Base-by-base conservation (phyloP, 2,329 filamentous ascomycete genomes). In the Aureobasidium pullulans region DNA sequence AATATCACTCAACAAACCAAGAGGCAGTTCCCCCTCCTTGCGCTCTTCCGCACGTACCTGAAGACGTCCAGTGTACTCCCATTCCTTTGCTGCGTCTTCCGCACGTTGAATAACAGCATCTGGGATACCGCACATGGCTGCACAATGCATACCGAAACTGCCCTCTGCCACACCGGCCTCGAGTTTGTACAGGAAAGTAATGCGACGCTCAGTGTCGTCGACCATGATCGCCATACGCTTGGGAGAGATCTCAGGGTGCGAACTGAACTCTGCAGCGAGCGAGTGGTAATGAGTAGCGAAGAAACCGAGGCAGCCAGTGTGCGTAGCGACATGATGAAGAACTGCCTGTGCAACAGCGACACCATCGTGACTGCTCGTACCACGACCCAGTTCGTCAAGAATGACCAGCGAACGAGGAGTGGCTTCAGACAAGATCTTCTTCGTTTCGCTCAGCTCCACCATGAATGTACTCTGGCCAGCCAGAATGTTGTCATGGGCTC, bases 401-500 rank as follows among this genome's bases (percentile, higher is more conserved):
- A 99, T 99, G 59, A 99, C 94, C 0, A 99, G 84, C 0, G 91
- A 96, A 10, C 93, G 89, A 0, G 93, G 88, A 0, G 93, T 96
- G 0, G 94, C 94, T 75, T 97, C 94, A 0, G 90, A 85, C 0
- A 99, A 81, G 53, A 99, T 99, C 79, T 97, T 97, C 78, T 97
- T 96, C 0, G 94, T 99, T 72, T 99, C 94, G 0, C 91, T 92
- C 1, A 99, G 79, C 74, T 99, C 94, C 31, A 99, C 93, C 69
- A 99, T 97, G 79, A 99, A 99, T 2, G 94, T 99, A 13, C 90
- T 96, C 73, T 99, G 94, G 0, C 93, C 90, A 1, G 93, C 94
- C 70, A 99, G 97, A 67, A 99, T 99, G 73, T 97, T 97, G 83
- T 99, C 94, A 69, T 97, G 96, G 49, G 94, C 94, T 9, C 94